Conservation (phyloP, 2,329 filamentous ascomycete genomes). For the Aspergillus pseudonomiae region DNA sequence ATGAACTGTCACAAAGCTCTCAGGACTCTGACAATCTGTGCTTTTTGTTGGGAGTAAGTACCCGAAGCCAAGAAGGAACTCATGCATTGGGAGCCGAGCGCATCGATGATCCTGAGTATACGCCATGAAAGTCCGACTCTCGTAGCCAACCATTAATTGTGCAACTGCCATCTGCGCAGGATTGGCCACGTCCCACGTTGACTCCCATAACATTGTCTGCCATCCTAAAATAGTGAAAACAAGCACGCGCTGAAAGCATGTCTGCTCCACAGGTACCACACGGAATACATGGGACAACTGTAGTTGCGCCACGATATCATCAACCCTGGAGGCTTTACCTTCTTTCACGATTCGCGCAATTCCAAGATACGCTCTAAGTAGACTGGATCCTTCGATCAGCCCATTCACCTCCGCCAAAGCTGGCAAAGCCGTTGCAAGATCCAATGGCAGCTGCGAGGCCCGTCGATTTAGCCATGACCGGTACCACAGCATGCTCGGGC, state of each 20-base stretch:
- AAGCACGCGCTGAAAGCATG: not conserved
- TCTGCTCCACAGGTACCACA: not conserved
- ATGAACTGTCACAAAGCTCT: conserved; percentile 6
- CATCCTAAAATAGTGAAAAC: conserved; percentile 9
- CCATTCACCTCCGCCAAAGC: not conserved
- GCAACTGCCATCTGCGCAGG: not conserved
- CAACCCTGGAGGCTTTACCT: not conserved
- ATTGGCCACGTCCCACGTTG: not conserved
- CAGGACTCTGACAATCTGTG: conserved; percentile 6
- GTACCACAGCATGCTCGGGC: not conserved
- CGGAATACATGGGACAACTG: not conserved
- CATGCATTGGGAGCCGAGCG: conserved; percentile 7
- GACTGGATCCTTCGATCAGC: not conserved
- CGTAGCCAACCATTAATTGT: conserved; percentile 1
- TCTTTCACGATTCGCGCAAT: not conserved
- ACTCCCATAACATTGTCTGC: conserved; percentile 14
- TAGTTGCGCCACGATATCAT: not conserved
- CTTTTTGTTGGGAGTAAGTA: conserved; percentile 11
- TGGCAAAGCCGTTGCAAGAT: not conserved
- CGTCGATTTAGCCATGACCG: not conserved
- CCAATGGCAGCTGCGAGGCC: not conserved
- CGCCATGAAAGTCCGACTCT: conserved; percentile 3
- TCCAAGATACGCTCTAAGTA: not conserved
- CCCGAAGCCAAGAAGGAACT: conserved; percentile 17
- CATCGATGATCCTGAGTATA: conserved; percentile 3